These are phyloP conservation scores for Skeletonema grethae DNA, from an alignment of 108 stramenopile species.

Conservation along the genomic window DNA sequence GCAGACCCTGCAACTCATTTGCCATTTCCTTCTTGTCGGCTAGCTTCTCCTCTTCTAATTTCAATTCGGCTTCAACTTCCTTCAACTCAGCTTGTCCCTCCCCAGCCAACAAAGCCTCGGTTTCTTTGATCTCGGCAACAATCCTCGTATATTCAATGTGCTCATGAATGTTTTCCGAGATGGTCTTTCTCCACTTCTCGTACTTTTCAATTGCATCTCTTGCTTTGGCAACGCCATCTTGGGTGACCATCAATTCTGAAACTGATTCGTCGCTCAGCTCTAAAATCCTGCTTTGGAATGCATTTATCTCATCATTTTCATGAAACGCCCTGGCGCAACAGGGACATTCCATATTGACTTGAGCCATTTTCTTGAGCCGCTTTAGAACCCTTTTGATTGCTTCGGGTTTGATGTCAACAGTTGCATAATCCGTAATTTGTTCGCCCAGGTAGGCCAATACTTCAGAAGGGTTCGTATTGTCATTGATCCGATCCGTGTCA, in stretches of 20 bases:
- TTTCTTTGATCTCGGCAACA: slow-evolving; percentile 56
- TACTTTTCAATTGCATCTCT: slow-evolving; percentile 44
- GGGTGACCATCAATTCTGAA: slow-evolving; percentile 29
- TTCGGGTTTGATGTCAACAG: slow-evolving; percentile 41
- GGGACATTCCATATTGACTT: slow-evolving; percentile 16
- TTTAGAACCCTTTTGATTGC: slow-evolving; percentile 52
- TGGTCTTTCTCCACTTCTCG: slow-evolving; percentile 45
- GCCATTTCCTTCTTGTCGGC: slow-evolving; percentile 36
- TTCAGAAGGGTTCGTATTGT: slow-evolving; percentile 49
- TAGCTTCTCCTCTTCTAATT: slow-evolving; percentile 20
- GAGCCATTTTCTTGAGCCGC: slow-evolving; percentile 59
- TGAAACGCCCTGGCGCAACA: slow-evolving; percentile 39
- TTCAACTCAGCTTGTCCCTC: slow-evolving; percentile 35
- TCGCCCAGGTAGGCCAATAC: slow-evolving; percentile 48
- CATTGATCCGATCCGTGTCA: slow-evolving; percentile 10
- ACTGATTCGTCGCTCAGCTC: slow-evolving; percentile 38
- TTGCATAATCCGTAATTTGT: slow-evolving; percentile 21
- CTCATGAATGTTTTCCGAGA: slow-evolving; percentile 37
- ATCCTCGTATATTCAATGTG: slow-evolving; percentile 54
- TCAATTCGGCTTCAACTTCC: slow-evolving; percentile 39
- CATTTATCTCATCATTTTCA: slow-evolving; percentile 21
- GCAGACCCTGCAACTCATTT: slow-evolving; percentile 54
- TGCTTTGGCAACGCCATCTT: slow-evolving; percentile 6
- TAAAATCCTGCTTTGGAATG: slow-evolving; percentile 32
- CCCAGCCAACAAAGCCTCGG: slow-evolving; percentile 45